Evolutionary conservation across 352 stramenopile genomes (phyloP).

Genomic region (Phytophthora podocarpi): DNA sequence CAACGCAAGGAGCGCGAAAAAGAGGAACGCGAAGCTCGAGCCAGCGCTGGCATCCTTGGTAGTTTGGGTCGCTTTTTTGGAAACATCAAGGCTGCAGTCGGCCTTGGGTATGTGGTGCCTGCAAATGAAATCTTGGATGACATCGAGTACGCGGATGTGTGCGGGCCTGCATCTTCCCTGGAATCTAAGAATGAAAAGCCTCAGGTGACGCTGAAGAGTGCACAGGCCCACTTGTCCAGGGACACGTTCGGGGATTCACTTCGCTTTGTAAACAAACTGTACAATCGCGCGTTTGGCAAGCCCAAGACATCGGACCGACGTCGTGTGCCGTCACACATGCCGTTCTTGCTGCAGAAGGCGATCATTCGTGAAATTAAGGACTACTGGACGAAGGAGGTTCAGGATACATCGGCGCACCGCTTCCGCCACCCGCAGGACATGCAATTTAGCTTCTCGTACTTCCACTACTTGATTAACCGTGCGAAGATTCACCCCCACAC

Average conservation of each 20-base stretch:
- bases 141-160: constrained; percentile 78
- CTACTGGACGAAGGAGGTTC: constrained; percentile 72
- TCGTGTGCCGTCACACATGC: constrained; percentile 95
- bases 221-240: constrained; percentile 68
- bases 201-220: constrained; percentile 25
- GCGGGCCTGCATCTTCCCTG: constrained; percentile 20
- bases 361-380: constrained; percentile 91
- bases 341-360: constrained; percentile 91
- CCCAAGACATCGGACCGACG: constrained; percentile 45
- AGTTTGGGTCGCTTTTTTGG: constrained; percentile 14
- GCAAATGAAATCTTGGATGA: constrained; percentile 58
- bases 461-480: constrained; percentile 93
- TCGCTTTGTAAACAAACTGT: constrained; percentile 92
- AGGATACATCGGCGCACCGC: constrained; percentile 83
- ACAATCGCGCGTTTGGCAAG: constrained; percentile 89
- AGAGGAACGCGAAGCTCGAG: constrained; percentile 18
- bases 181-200: constrained; percentile 20
- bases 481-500: constrained; percentile 79
- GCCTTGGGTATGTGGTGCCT: constrained; percentile 47
- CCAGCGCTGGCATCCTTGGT: constrained; percentile 17
- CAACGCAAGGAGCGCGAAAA: constrained; percentile 38
- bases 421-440: constrained; percentile 94
- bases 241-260: constrained; percentile 94
- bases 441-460: constrained; percentile 96
- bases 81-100: constrained; percentile 39